These are phyloP conservation scores for Bimuria novae-zelandiae DNA, from an alignment of 2,329 filamentous ascomycete genomes.

Conservation along the genomic window DNA sequence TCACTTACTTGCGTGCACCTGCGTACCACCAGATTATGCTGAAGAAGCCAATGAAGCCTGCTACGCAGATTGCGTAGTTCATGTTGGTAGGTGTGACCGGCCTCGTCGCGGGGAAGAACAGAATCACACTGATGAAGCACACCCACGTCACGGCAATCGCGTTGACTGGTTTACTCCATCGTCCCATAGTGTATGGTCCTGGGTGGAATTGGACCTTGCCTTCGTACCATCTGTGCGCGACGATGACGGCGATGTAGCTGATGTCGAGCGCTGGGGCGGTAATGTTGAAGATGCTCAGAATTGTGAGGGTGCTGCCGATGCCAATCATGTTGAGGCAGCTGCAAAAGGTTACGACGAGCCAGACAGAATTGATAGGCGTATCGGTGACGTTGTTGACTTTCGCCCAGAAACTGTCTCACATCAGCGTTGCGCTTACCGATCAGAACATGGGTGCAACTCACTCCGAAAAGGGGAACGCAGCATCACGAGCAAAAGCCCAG, in stretches of 20 bases:
- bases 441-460: constrained; percentile 33
- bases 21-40: constrained; percentile 53
- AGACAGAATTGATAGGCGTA: constrained; percentile 66
- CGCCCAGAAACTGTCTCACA: constrained; percentile 52
- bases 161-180: constrained; percentile 61
- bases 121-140: constrained; percentile 64
- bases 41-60: constrained; percentile 55
- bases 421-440: constrained; percentile 24
- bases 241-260: constrained; percentile 64
- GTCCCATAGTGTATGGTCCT: constrained; percentile 62
- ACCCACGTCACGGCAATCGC: constrained; percentile 64
- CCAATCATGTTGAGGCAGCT: constrained; percentile 57
- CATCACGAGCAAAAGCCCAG: constrained; percentile 64
- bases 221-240: constrained; percentile 61
- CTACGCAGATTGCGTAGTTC: constrained; percentile 55
- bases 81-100: constrained; percentile 52
- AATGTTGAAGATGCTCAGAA: constrained; percentile 55
- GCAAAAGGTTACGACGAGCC: constrained; percentile 66
- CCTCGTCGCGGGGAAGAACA: constrained; percentile 56
- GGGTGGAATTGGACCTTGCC: constrained; percentile 58
- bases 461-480: constrained; percentile 64
- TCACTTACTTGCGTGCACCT: constrained; percentile 43
- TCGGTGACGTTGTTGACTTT: constrained; percentile 59
- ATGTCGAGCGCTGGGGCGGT: constrained; percentile 55
- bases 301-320: constrained; percentile 56